Percentiles rank a stretch among this genome's conserved stretches.
These are phyloP conservation scores for Arabidopsis thaliana DNA, from an alignment of 345 rosid species.

Conservation along the genomic window DNA sequence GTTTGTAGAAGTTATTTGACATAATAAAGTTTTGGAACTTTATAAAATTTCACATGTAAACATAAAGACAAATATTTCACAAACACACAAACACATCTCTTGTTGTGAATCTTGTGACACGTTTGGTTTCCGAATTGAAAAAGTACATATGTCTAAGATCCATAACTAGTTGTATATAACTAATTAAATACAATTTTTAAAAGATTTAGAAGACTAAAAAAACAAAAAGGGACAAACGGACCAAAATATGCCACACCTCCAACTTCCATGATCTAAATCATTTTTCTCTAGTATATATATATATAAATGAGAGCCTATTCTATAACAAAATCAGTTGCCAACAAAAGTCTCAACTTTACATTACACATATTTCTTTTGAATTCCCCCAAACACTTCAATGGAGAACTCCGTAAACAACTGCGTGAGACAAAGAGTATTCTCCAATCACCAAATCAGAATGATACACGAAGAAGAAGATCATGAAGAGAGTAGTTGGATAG, in stretches of 20 bases:
- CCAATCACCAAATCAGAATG: slow-evolving; percentile 34
- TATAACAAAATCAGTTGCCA: slow-evolving; percentile 29
- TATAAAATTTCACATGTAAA: not conserved
- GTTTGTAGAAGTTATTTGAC: not conserved
- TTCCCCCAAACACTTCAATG: slow-evolving; percentile 45
- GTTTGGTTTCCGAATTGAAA: not conserved
- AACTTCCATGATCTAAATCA: slow-evolving; percentile 40
- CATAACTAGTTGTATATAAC: slow-evolving; percentile 25
- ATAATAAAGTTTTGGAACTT: not conserved
- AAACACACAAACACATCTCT: slow-evolving; percentile 19
- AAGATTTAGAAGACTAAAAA: not conserved
- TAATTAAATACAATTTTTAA: not conserved
- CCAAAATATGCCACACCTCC: slow-evolving; percentile 48
- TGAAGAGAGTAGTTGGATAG: slow-evolving; percentile 42
- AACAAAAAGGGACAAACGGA: slow-evolving; percentile 30
- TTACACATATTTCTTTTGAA: slow-evolving; percentile 15
- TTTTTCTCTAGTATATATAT: slow-evolving; percentile 18
- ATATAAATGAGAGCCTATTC: slow-evolving; percentile 24
- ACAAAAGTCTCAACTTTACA: slow-evolving; percentile 18
- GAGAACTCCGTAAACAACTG: slow-evolving; percentile 38
- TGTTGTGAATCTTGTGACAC: slow-evolving; percentile 19
- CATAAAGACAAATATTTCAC: not conserved
- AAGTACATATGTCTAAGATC: slow-evolving; percentile 18
- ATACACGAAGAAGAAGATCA: slow-evolving; percentile 39
- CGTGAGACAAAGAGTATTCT: slow-evolving; percentile 32